Evolutionary conservation across 805 yeast genomes (phyloP).

Genomic region (Candida methanosorbosa): DNA sequence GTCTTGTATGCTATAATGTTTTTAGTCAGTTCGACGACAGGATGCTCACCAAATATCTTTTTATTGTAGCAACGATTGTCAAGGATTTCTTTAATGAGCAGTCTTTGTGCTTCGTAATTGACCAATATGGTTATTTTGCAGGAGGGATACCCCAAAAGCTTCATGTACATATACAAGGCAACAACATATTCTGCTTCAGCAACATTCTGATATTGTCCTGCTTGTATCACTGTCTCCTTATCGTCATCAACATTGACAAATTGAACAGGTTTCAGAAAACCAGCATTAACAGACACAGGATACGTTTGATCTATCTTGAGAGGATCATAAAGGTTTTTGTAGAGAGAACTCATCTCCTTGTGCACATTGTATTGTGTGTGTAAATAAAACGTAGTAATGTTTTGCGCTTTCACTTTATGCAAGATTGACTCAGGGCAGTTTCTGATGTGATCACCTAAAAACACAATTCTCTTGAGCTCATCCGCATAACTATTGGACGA

Average conservation of each 20-base stretch:
- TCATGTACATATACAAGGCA: constrained; percentile 35
- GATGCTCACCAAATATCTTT: constrained; percentile 19
- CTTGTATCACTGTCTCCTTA: constrained; percentile 20
- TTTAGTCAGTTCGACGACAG: neutral
- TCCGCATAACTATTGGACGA: too few species aligned
- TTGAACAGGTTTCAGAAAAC: constrained; percentile 23
- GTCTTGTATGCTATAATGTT: constrained; percentile 11
- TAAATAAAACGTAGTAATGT: too few species aligned
- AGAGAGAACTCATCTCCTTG: too few species aligned
- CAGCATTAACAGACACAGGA: constrained; percentile 18
- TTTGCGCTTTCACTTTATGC: too few species aligned
- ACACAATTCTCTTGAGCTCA: too few species aligned
- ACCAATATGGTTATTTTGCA: constrained; percentile 32
- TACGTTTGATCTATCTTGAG: too few species aligned
- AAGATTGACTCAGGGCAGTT: too few species aligned
- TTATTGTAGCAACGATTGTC: constrained; percentile 16
- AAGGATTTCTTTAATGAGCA: constrained; percentile 33
- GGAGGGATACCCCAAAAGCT: constrained; percentile 32
- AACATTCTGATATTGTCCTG: constrained; percentile 26
- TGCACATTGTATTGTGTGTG: too few species aligned
- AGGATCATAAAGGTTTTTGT: too few species aligned
- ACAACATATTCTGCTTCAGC: constrained; percentile 42
- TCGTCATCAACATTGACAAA: constrained; percentile 23
- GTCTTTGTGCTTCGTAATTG: constrained; percentile 29
- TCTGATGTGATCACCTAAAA: too few species aligned